Base-by-base conservation (phyloP, 257 asterid species). In the Oldenlandia corymbosa region DNA sequence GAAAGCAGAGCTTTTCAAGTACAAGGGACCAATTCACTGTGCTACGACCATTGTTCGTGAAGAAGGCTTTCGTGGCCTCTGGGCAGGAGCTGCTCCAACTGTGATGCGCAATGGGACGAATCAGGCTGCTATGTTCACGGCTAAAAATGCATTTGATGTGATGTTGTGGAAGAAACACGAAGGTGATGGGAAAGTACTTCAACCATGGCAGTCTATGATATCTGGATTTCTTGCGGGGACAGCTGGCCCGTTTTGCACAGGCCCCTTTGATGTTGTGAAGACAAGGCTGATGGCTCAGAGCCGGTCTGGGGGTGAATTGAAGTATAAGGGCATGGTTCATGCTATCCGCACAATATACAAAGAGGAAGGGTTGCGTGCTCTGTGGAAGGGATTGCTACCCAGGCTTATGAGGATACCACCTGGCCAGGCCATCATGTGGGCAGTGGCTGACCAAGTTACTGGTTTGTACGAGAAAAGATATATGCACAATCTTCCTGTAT, bases 331-430 rank as follows among this genome's bases (percentile, higher is more conserved):
- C 60, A 87, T 92, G 97, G 60, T 92, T 74, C 97, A 89, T 74
- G 96, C 96, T 64, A 92, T 92, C 72, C 54, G 60, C 60, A 89
- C 96, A 0, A 92, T 92, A 73, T 72, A 85, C 55, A 71, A 70
- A 2, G 97, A 92, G 73, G 99, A 92, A 84, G 99, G 99, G 27
- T 58, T 92, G 70, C 80, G 62, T 1, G 82, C 97, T 30, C 64
- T 92, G 68, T 92, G 99, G 99, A 92, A 69, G 81, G 97, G 98
- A 11, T 73, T 88, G 23, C 69, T 92, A 53, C 97, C 97, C 5
- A 81, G 98, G 73, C 84, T 92, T n/a, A 88, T 92, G 97, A 88
- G 97, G 88, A 92, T 92, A 75, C 95, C 99, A 2, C 99, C 99
- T 1, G 99, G 99, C 1, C 97, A 92, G 84, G 99, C 97, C 64